phyloP scores from a whole-genome alignment of 1,284 basidiomycete genomes.

The Ustilago vetiveriae region DNA sequence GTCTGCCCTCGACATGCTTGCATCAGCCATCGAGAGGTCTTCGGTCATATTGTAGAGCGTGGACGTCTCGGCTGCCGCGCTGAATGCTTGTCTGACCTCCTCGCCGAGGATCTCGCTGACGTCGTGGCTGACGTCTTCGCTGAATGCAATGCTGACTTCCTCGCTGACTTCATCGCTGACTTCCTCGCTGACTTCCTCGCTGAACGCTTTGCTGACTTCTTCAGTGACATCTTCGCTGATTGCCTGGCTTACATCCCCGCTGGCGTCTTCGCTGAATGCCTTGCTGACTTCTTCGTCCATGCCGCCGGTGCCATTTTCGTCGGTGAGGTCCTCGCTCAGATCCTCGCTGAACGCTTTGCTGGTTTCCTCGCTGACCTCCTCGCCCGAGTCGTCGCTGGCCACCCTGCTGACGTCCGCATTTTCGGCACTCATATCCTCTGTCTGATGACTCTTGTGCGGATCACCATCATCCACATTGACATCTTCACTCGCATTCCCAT shows the following conservation, averaged over 20 bases:
- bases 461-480: no score
- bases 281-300: conserved; percentile 2
- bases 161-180: conserved; percentile 1
- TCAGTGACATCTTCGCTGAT: background rate
- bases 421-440: background rate
- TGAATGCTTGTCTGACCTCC: no score
- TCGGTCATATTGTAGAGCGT: no score
- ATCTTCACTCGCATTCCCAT: no score
- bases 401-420: no score
- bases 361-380: no score
- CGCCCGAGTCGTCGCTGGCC: no score
- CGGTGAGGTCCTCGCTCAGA: no score
- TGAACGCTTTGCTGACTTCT: background rate
- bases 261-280: conserved; percentile 2
- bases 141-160: background rate
- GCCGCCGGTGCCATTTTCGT: background rate
- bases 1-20: background rate
- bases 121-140: conserved; percentile 1
- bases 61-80: no score
- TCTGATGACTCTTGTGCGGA: background rate
- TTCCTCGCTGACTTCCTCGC: conserved; percentile 8
- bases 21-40: no score
- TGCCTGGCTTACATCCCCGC: conserved; percentile 1
- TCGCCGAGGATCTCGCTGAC: no score
- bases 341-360: no score